Conservation (phyloP, 2,329 filamentous ascomycete species). For the Diplodia corticola region DNA sequence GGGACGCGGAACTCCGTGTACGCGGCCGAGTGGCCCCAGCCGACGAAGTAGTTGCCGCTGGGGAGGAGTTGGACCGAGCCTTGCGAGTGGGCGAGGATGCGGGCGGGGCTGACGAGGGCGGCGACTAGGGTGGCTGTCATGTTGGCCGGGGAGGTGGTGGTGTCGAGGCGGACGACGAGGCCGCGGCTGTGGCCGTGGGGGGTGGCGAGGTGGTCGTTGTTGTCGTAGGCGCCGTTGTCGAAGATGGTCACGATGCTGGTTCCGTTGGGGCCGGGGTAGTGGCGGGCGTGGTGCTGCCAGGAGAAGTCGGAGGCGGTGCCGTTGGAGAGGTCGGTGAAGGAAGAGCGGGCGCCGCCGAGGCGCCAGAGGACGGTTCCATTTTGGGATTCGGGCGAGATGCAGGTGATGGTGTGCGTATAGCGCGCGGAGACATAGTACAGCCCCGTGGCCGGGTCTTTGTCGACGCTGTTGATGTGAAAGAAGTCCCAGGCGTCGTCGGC, state of each 20-base stretch:
- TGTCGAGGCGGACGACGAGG: conserved; percentile 44
- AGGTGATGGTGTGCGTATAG: conserved; percentile 28
- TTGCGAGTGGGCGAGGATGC: conserved; percentile 43
- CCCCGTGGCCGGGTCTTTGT: conserved; percentile 35
- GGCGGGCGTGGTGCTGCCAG: conserved; percentile 57
- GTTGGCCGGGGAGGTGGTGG: too few relatives aligned
- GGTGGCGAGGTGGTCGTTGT: conserved; percentile 32
- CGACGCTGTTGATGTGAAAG: conserved; percentile 44
- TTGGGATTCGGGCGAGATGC: conserved; percentile 29
- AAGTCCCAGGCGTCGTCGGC: conserved; percentile 42
- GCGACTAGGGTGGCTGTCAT: conserved; percentile 42
- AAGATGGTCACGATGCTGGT: conserved; percentile 42
- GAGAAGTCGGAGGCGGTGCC: conserved; percentile 50
- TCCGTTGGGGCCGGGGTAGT: conserved; percentile 29
- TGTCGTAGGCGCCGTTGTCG: conserved; percentile 38
- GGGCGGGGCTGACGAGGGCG: conserved; percentile 42
- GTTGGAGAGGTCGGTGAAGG: conserved; percentile 44
- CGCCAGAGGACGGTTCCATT: conserved; percentile 52
- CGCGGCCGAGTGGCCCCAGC: conserved; percentile 52
- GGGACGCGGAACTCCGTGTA: conserved; percentile 46
- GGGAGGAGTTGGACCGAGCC: conserved; percentile 46
- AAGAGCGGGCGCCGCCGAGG: conserved; percentile 51
- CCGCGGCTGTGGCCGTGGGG: conserved; percentile 41
- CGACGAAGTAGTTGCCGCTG: conserved; percentile 49
- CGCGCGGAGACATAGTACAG: conserved; percentile 29